A percentile compares a stretch with the other conserved stretches of the same genome.
Evolutionary conservation across 768 basidiomycete genomes (phyloP).

Genomic region (Erythrobasidium yunnanense): DNA sequence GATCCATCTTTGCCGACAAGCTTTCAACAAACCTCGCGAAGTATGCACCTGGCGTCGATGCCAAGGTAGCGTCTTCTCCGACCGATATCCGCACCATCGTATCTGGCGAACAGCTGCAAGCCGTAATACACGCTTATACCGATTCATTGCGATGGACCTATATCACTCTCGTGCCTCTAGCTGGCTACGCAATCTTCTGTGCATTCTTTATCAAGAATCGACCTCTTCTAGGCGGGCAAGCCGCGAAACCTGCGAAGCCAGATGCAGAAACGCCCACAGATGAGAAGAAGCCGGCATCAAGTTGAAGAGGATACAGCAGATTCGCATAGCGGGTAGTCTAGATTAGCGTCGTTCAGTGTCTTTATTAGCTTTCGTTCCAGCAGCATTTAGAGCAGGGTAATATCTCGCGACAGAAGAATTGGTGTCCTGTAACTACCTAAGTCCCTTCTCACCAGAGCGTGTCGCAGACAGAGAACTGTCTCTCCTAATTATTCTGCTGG

Average conservation of each 20-base stretch:
- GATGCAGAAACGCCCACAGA: too few relatives aligned
- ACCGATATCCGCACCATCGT: constrained; percentile 8
- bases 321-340: too few relatives aligned
- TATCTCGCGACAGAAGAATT: too few relatives aligned
- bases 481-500: too few relatives aligned
- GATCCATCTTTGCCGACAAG: constrained; percentile 37
- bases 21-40: background rate
- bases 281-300: too few relatives aligned
- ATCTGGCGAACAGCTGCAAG: background rate
- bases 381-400: too few relatives aligned
- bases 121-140: background rate
- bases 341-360: too few relatives aligned
- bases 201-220: constrained; percentile 24
- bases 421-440: too few relatives aligned
- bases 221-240: background rate
- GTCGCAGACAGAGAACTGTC: too few relatives aligned
- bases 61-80: background rate
- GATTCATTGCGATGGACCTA: background rate
- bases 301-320: too few relatives aligned
- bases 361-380: too few relatives aligned
- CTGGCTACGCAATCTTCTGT: background rate
- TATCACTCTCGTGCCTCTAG: constrained; percentile 2
- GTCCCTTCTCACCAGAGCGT: too few relatives aligned
- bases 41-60: constrained; percentile 1
- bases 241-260: background rate